phyloP scores from a whole-genome alignment of 2,329 filamentous ascomycete genomes.

The Mollisia scopiformis region DNA sequence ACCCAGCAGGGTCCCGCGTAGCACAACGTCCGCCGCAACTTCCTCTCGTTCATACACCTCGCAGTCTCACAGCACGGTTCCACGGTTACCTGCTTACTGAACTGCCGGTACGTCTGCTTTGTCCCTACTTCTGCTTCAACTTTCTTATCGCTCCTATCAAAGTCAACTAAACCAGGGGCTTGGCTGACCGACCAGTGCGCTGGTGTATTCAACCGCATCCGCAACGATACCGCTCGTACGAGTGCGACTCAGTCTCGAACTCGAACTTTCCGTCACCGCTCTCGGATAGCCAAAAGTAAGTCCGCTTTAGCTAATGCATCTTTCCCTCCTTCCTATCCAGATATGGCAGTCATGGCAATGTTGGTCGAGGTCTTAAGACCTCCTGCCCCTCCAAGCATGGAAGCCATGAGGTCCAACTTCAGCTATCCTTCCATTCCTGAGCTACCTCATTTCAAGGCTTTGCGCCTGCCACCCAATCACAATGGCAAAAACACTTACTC shows the following conservation, averaged over 20 bases:
- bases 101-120: slow-evolving; percentile 14
- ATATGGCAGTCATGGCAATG: not conserved
- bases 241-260: slow-evolving; percentile 12
- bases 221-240: slow-evolving; percentile 13
- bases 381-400: slow-evolving; percentile 2
- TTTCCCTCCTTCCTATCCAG: slow-evolving; percentile 1
- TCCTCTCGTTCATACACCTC: not conserved
- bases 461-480: slow-evolving; percentile 6
- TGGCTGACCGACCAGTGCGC: slow-evolving; percentile 18
- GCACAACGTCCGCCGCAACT: not conserved
- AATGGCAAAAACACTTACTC: slow-evolving; percentile 27
- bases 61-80: not conserved
- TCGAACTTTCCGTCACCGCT: slow-evolving; percentile 8
- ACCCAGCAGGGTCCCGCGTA: slow-evolving; percentile 16
- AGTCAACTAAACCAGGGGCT: slow-evolving; percentile 13
- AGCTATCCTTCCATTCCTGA: slow-evolving; percentile 1
- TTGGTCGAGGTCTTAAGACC: not conserved
- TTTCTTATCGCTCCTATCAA: slow-evolving; percentile 30
- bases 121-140: slow-evolving; percentile 11
- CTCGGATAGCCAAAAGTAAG: slow-evolving; percentile 16
- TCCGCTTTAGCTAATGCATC: slow-evolving; percentile 5
- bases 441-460: not conserved
- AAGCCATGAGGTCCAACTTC: too few relatives aligned
- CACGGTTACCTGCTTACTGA: slow-evolving; percentile 11
- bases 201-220: slow-evolving; percentile 15